Percentiles rank a stretch among this genome's conserved stretches.
Conservation (phyloP, 2,329 filamentous ascomycete genomes). For the Pestalotiopsis sp. region DNA sequence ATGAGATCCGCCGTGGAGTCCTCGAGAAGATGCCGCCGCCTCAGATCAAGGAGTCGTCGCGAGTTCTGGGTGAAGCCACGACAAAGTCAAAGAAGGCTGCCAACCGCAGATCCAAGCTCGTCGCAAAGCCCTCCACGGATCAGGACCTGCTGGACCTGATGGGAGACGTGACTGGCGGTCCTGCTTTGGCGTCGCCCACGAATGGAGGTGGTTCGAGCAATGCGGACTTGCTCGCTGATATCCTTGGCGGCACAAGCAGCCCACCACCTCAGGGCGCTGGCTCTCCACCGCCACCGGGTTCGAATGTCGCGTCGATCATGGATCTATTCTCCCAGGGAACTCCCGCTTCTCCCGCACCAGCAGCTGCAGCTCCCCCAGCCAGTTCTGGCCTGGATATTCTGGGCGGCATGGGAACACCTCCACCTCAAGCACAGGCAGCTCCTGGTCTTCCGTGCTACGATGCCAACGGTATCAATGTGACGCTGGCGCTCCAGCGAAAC, state of each 20-base stretch:
- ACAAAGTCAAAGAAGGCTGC: conserved; percentile 69
- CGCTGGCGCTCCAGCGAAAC: conserved; percentile 82
- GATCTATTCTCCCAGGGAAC: conserved; percentile 72
- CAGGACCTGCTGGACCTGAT: conserved; percentile 94
- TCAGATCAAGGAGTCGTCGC: conserved; percentile 93
- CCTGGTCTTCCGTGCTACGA: conserved; percentile 75
- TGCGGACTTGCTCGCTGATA: conserved; percentile 87
- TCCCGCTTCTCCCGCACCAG: conserved; percentile 33
- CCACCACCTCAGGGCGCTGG: conserved; percentile 43
- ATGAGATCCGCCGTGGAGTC: conserved; percentile 85
- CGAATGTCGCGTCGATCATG: conserved; percentile 77
- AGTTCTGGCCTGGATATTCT: conserved; percentile 53
- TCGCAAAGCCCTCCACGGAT: conserved; percentile 77
- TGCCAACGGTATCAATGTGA: conserved; percentile 81
- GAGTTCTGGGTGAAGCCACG: conserved; percentile 81
- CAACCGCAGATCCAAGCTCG: conserved; percentile 72
- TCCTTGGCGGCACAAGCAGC: conserved; percentile 75
- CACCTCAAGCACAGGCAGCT: conserved; percentile 48
- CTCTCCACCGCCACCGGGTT: conserved; percentile 56
- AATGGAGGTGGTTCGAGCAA: conserved; percentile 64
- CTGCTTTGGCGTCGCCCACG: conserved; percentile 59
- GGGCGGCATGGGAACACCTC: conserved; percentile 50
- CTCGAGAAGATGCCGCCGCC: conserved; percentile 97
- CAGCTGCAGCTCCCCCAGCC: conserved; percentile 50
- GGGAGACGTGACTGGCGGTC: conserved; percentile 67